These are phyloP conservation scores for Euryodendron excelsum DNA, from an alignment of 148 eudicot genomes.

Conservation along the genomic window DNA sequence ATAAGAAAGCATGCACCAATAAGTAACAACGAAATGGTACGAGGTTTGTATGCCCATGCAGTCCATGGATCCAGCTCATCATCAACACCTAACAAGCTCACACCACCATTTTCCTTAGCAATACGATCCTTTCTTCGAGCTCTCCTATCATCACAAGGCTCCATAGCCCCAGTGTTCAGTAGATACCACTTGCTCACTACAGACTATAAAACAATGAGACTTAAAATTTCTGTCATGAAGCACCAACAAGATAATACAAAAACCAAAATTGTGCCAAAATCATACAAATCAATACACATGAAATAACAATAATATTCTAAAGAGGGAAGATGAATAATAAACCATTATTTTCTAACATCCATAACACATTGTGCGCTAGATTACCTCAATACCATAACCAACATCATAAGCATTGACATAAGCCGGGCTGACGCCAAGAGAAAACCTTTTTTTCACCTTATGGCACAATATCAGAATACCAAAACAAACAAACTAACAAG, in stretches of 20 bases:
- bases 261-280: conserved; percentile 8
- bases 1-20: conserved; percentile 90
- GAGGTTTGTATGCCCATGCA: conserved; percentile 97
- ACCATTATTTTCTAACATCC: background rate
- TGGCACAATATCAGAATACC: background rate
- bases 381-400: too few relatives aligned
- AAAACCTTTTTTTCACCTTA: background rate
- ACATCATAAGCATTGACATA: background rate
- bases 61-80: conserved; percentile 98
- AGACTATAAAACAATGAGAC: background rate
- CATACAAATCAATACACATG: background rate
- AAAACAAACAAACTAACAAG: background rate
- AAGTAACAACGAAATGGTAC: conserved; percentile 74
- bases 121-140: conserved; percentile 26
- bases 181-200: conserved; percentile 15
- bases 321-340: background rate
- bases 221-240: background rate
- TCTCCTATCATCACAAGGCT: conserved; percentile 45
- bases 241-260: background rate
- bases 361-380: background rate
- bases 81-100: conserved; percentile 35
- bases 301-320: background rate
- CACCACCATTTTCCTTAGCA: conserved; percentile 56
- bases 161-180: conserved; percentile 39
- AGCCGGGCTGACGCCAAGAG: background rate